Evolutionary conservation across 257 asterid genomes (phyloP).

Genomic region (Hygrophila difformis): DNA sequence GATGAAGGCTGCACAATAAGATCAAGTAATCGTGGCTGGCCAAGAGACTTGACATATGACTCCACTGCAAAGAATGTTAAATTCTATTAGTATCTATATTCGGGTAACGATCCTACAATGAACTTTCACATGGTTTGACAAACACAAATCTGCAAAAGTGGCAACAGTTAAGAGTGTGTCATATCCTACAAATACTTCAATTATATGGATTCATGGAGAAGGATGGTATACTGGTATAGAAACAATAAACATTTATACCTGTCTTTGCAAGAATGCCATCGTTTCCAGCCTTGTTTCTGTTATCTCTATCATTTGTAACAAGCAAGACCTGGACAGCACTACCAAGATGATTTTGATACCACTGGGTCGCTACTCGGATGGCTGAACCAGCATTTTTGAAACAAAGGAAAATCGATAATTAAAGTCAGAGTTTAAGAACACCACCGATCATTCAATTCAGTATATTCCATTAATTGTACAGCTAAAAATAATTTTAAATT

Average conservation of each 20-base stretch:
- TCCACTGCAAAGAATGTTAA: constrained; percentile 55
- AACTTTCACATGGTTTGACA: constrained; percentile 2
- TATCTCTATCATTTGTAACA: constrained; percentile 85
- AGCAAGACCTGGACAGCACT: constrained; percentile 48
- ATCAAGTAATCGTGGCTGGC: constrained; percentile 79
- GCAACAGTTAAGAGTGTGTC: constrained; percentile 9
- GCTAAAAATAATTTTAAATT: no score
- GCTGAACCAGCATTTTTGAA: constrained; percentile 46
- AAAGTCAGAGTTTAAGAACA: no score
- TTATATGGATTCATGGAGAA: background rate
- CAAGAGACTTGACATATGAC: constrained; percentile 82
- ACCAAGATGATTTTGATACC: constrained; percentile 95
- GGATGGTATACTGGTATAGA: background rate
- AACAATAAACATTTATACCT: constrained; percentile 34
- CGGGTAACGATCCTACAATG: background rate
- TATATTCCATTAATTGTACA: no score
- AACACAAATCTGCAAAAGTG: constrained; percentile 1
- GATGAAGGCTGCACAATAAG: constrained; percentile 78
- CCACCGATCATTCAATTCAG: no score
- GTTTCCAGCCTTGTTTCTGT: constrained; percentile 69
- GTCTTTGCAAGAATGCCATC: constrained; percentile 91
- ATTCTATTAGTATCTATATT: constrained; percentile 3
- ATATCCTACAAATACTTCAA: constrained; percentile 6
- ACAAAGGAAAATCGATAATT: no score
- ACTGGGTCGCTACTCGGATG: constrained; percentile 79